Evolutionary conservation across 768 basidiomycete species (phyloP), one percentile per base, ranked within the genome.

Genomic region (Hypsizygus marmoreus): DNA sequence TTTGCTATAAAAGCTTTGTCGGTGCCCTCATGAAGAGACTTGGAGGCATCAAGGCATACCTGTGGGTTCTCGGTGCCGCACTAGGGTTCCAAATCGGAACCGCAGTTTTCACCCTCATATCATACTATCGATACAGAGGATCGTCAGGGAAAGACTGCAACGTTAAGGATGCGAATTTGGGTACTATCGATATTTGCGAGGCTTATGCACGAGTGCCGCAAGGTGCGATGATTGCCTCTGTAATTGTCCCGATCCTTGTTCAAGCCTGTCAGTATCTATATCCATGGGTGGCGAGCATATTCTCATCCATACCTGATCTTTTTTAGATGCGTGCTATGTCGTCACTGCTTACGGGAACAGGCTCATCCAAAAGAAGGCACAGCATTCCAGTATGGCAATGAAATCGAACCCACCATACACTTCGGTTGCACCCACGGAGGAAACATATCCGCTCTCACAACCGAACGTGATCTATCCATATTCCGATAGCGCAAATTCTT

Each of bases 21-120:
- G 72, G 72, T 31, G 69, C 71, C 24, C 51, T 73, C 14, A 56
- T 66, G 47, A 71, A 63, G 38, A 73, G 69, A 50, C 58, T 62
- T 34, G 66, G 62, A 10, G 64, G 69, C 17, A 65, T 74, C 43
- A 60, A 56, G 28, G 57, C 57, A 16, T 73, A 67, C 44, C 58
- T 63, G 20, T 35, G 67, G 36, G 47, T 70, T n/a, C 56, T 72
- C 8, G 63, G 47, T 50, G 24, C 51, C 19, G 57, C 57, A 4
- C 61, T 72, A 14, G 43, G 47, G 20, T 47, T 69, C 53, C 60
- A 71, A 44, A 46, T 68, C 10, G 60, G 58, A 4, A 54, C 57
- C 54, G 61, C 62, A 38, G 49, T 71, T 46, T 66, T 57, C 54
- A 58, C 58, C 45, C 57, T 70, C 19, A 43, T 69, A n/a, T 56